A percentile compares a stretch with the other conserved stretches of the same genome.
Conservation (phyloP, 495 filamentous ascomycete species). For the Penicillium subrubescens region DNA sequence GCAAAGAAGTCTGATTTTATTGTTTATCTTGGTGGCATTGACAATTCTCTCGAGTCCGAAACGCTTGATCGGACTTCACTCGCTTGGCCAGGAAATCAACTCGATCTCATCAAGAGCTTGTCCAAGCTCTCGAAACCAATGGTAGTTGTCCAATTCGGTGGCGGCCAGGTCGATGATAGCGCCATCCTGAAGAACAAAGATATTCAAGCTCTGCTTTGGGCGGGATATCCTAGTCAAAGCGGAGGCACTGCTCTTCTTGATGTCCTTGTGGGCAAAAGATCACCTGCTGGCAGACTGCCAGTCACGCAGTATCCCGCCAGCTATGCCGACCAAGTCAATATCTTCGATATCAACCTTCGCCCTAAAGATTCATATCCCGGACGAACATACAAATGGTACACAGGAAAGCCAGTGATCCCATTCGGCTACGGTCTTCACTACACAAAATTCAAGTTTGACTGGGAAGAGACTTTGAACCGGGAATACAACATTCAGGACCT, state of each 20-base stretch:
- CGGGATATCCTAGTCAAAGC: slow-evolving; percentile 53
- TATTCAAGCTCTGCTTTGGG: slow-evolving; percentile 53
- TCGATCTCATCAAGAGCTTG: slow-evolving; percentile 53
- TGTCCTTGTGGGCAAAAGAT: slow-evolving; percentile 45
- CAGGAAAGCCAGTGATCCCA: slow-evolving; percentile 43
- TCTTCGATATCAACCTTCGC: slow-evolving; percentile 54
- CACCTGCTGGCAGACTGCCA: slow-evolving; percentile 54
- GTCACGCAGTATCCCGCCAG: slow-evolving; percentile 55
- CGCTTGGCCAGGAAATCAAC: slow-evolving; percentile 51
- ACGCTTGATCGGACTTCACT: slow-evolving; percentile 49
- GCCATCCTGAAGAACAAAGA: slow-evolving; percentile 44
- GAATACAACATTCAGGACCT: slow-evolving; percentile 15
- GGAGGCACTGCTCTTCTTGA: slow-evolving; percentile 53
- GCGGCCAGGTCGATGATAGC: slow-evolving; percentile 53
- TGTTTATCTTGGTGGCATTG: slow-evolving; percentile 55
- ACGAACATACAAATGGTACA: slow-evolving; percentile 58
- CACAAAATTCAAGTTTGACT: slow-evolving; percentile 32
- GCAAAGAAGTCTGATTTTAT: slow-evolving; percentile 51
- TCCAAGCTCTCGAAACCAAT: slow-evolving; percentile 49
- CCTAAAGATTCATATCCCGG: slow-evolving; percentile 37
- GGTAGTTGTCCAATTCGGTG: slow-evolving; percentile 55
- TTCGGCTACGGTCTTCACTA: slow-evolving; percentile 55
- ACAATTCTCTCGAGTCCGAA: slow-evolving; percentile 51
- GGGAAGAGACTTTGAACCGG: background rate
- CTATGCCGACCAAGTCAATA: slow-evolving; percentile 50